Evolutionary conservation across 1,284 basidiomycete genomes (phyloP).

Genomic region (Leucoagaricus sp.): DNA sequence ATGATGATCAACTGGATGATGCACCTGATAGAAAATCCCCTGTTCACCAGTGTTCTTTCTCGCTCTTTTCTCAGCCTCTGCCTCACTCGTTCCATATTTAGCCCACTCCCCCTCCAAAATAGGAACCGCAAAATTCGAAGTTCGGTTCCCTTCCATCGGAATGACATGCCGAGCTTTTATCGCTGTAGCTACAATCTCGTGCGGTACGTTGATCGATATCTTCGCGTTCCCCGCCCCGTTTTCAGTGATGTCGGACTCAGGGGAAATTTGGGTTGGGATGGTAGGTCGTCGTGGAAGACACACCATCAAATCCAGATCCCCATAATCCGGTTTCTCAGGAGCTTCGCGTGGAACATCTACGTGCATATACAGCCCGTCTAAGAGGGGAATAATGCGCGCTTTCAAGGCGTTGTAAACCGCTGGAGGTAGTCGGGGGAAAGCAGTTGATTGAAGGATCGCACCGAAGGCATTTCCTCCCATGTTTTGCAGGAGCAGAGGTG

Average conservation of each 20-base stretch:
- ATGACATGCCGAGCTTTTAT: conserved; percentile 53
- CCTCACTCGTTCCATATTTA: conserved; percentile 21
- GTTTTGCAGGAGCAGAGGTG: too few species aligned
- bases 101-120: conserved; percentile 38
- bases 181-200: conserved; percentile 40
- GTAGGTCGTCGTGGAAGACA: conserved; percentile 32
- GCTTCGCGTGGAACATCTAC: conserved; percentile 59
- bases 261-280: not conserved
- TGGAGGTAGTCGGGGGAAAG: conserved; percentile 62
- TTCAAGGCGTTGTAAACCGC: conserved; percentile 53
- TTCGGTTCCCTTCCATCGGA: conserved; percentile 49
- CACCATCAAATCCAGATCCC: conserved; percentile 69
- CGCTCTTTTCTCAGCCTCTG: conserved; percentile 27
- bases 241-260: not conserved
- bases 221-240: not conserved
- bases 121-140: conserved; percentile 63
- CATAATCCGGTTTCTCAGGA: conserved; percentile 63
- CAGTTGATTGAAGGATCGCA: conserved; percentile 37
- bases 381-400: conserved; percentile 36
- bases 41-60: conserved; percentile 23
- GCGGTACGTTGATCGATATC: conserved; percentile 31
- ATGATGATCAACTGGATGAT: not conserved
- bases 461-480: conserved; percentile 76
- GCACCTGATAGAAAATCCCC: conserved; percentile 42
- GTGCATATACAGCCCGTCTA: conserved; percentile 47